Evolutionary conservation across 2,329 filamentous ascomycete genomes (phyloP), one percentile per base, ranked within the genome.

Genomic region (Ascochyta viciae-villosae): DNA sequence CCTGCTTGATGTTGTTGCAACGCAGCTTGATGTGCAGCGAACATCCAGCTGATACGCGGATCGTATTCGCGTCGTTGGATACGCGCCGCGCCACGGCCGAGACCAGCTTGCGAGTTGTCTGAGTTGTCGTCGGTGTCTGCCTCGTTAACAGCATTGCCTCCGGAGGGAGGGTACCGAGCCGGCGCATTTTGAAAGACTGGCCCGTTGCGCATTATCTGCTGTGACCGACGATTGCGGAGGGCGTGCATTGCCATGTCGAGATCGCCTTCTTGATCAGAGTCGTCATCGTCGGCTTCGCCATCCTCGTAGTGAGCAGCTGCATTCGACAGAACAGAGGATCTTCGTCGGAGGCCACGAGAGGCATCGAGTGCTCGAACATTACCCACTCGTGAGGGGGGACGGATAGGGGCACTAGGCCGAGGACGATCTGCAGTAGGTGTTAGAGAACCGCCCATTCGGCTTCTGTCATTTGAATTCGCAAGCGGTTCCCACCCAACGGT

Each of bases 351-450:
- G 57, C 73, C 74, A 62, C 74, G 74, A 19, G 72, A 72, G 48
- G 71, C 67, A 55, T 75, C 70, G 50, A 68, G 62, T 49, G 71
- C 57, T 58, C 71, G 71, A 19, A 56, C 37, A 46, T 71, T 73
- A 48, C 69, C 72, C 46, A 65, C 64, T 60, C 75, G 74, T 40
- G 75, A 77, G 50, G 74, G 73, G 34, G 75, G 75, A 47, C 74
- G 74, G 53, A 76, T 76, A 29, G 71, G 66, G 64, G 69, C 71
- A 57, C 71, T 75, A 72, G 72, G 74, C 66, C 68, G 70, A 52
- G 74, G 74, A 72, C 74, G 74, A 78, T 77, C 76, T 78, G 76
- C 73, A 77, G 74, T 76, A 77, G 76, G 75, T 75, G 76, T 78
- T 75, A 78, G 76, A 78, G 75, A 77, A 73, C 76, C 74, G 69